Evolutionary conservation across 2,329 filamentous ascomycete genomes (phyloP).

Genomic region (Neospermospora avenae): DNA sequence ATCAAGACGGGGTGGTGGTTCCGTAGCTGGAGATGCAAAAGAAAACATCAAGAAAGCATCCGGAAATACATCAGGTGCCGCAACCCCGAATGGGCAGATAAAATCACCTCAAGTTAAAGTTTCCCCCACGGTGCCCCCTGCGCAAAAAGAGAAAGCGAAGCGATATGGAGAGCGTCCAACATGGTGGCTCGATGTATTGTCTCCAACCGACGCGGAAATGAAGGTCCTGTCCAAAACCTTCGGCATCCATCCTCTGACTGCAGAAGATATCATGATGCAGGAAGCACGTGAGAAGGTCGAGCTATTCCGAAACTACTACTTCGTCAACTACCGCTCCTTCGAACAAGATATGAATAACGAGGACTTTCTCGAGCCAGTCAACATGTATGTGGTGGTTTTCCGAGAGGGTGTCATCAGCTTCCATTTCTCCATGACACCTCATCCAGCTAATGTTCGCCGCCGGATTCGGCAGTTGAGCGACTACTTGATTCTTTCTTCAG

Average conservation of each 20-base stretch:
- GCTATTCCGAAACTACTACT: slow-evolving; percentile 95
- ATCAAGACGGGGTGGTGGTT: slow-evolving; percentile 21
- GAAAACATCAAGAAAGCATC: slow-evolving; percentile 9
- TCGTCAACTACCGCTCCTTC: slow-evolving; percentile 97
- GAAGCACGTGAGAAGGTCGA: slow-evolving; percentile 98
- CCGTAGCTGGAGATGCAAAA: slow-evolving; percentile 12
- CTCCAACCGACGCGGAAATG: slow-evolving; percentile 93
- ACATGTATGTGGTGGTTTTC: slow-evolving; percentile 97
- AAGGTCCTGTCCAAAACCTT: slow-evolving; percentile 89
- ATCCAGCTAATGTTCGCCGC: slow-evolving; percentile 91
- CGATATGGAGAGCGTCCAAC: slow-evolving; percentile 80
- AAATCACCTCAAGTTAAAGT: slow-evolving; percentile 36
- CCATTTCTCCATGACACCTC: slow-evolving; percentile 94
- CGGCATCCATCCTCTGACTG: slow-evolving; percentile 90
- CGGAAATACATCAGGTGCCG: slow-evolving; percentile 22
- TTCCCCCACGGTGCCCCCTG: slow-evolving; percentile 24
- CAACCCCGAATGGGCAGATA: slow-evolving; percentile 23
- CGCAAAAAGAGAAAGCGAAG: slow-evolving; percentile 41
- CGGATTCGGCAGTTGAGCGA: slow-evolving; percentile 91
- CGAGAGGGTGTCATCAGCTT: slow-evolving; percentile 93
- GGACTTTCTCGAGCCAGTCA: slow-evolving; percentile 90
- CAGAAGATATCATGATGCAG: slow-evolving; percentile 96
- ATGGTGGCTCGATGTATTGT: slow-evolving; percentile 94
- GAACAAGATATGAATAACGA: slow-evolving; percentile 90
- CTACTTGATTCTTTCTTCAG: slow-evolving; percentile 86